Evolutionary conservation across 2,329 filamentous ascomycete genomes (phyloP), one percentile per base, ranked within the genome.

Genomic region (Nemania abortiva): DNA sequence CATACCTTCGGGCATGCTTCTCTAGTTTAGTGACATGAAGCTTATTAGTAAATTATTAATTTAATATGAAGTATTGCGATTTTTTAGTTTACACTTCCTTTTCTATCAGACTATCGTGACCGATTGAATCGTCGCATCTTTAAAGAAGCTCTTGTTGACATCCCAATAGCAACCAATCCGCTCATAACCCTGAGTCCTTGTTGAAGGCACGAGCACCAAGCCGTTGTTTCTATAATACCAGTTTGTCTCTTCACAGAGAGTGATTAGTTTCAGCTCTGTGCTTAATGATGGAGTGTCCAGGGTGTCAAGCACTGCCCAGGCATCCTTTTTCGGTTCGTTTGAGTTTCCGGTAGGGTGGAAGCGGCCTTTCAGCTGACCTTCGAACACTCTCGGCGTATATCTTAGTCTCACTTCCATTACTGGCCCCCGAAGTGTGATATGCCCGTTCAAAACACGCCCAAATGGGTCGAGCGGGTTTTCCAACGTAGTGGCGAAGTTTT

Each of bases 81-180:
- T 34, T 42, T 42, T 42, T 42, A 3, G 13, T 42, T 42, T 4
- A 34, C 31, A 24, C 22, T 47, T 50, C 9, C 24, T 7, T 22
- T 50, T 42, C 7, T 42, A 47, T 63, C 11, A 63, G n/a, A 56
- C 13, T 27, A 63, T 63, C 20, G 52, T 63, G 4, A 63, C 39
- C 10, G 53, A 49, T 39, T 56, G 39, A 27, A 9, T 63, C 3
- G 31, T 29, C 24, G 63, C 45, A 42, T 42, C 9, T 24, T 65
- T 53, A 24, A 65, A 58, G 20, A 53, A 59, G 10, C 18, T 31
- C 22, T 65, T 58, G 3, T 2, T 45, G n/a, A 47, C 34, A n/a
- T 53, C 63, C 63, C 63, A 65, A 29, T 58, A 65, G 34, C 54
- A 59, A 11, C 63, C 63, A 45, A 65, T 59, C 63, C 63, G 45